These are phyloP conservation scores for Boletus semigastroideus DNA, from an alignment of 1,284 basidiomycete species.

Conservation along the genomic window DNA sequence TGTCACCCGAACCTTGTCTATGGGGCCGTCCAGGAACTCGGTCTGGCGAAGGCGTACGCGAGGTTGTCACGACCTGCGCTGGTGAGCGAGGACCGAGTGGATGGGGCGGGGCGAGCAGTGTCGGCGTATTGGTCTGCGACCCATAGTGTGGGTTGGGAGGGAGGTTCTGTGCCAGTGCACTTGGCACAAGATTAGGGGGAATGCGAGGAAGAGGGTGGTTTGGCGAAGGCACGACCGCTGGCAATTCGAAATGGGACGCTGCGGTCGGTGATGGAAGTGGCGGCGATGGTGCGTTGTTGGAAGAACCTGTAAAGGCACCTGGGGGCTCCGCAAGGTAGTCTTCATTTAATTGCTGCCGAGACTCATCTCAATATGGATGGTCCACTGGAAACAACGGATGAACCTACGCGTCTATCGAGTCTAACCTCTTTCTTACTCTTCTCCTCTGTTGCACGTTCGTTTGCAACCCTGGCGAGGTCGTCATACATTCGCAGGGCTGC, in stretches of 20 bases:
- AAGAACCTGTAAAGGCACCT: conserved; percentile 19
- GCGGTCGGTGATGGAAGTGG: conserved; percentile 40
- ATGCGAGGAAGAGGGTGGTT: conserved; percentile 42
- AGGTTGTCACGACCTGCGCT: conserved; percentile 41
- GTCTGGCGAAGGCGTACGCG: conserved; percentile 55
- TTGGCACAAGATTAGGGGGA: conserved; percentile 27
- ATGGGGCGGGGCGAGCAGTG: conserved; percentile 60
- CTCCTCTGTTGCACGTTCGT: conserved; percentile 61
- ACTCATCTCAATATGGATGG: neutral
- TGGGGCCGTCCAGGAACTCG: conserved; percentile 20
- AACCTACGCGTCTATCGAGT: conserved; percentile 54
- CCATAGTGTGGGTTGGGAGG: conserved; percentile 21
- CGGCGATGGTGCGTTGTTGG: conserved; percentile 40
- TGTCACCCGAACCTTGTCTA: conserved; percentile 24
- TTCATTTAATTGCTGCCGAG: conserved; percentile 28
- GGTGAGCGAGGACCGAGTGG: conserved; percentile 70
- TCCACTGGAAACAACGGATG: neutral
- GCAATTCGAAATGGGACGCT: conserved; percentile 37
- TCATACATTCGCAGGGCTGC: conserved; percentile 54
- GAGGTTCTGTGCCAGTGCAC: conserved; percentile 17
- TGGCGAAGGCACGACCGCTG: conserved; percentile 34
- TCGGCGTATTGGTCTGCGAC: conserved; percentile 27
- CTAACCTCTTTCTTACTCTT: conserved; percentile 57
- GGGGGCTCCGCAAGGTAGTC: conserved; percentile 20
- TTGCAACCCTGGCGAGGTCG: conserved; percentile 64